Percentiles rank a stretch among this genome's conserved stretches.
phyloP scores from a whole-genome alignment of 192 early-diverging fungal species.

The Umbelopsis isabellina region DNA sequence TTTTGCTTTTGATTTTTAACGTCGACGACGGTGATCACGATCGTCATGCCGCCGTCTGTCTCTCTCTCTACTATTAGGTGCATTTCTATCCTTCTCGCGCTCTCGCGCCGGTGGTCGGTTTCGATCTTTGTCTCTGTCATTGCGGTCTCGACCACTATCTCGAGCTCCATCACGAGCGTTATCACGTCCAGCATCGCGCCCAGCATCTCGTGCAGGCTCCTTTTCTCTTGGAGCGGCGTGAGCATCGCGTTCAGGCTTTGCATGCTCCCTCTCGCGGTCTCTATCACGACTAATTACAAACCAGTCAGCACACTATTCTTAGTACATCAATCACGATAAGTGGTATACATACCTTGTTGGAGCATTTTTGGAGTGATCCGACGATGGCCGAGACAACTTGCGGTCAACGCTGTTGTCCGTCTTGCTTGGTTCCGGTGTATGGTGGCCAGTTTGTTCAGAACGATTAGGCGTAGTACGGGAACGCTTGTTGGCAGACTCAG shows the following conservation, averaged over 20 bases:
- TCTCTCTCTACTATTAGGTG: not conserved
- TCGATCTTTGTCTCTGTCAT: constrained; percentile 4
- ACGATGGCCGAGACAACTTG: not conserved
- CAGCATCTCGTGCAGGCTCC: constrained; percentile 14
- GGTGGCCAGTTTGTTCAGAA: not conserved
- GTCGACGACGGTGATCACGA: constrained; percentile 11
- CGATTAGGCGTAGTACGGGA: constrained; percentile 2
- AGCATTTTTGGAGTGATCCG: not conserved
- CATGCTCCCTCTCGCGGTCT: constrained; percentile 6
- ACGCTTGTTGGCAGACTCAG: constrained; percentile 1
- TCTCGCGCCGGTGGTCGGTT: not conserved
- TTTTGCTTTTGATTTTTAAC: not conserved
- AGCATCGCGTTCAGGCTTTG: constrained; percentile 15
- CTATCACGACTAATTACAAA: not conserved
- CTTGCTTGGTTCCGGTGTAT: not conserved
- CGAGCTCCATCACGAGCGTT: not conserved
- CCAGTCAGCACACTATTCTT: not conserved
- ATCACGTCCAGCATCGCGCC: constrained; percentile 14
- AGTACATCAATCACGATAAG: not conserved
- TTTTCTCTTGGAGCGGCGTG: no score
- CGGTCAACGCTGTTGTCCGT: not conserved
- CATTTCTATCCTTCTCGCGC: not conserved
- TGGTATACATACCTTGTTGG: not conserved
- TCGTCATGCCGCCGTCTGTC: constrained; percentile 7
- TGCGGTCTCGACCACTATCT: not conserved